A percentile compares a stretch with the other conserved stretches of the same genome.
phyloP scores from a whole-genome alignment of 768 basidiomycete species.

The Collybiopsis luxurians region DNA sequence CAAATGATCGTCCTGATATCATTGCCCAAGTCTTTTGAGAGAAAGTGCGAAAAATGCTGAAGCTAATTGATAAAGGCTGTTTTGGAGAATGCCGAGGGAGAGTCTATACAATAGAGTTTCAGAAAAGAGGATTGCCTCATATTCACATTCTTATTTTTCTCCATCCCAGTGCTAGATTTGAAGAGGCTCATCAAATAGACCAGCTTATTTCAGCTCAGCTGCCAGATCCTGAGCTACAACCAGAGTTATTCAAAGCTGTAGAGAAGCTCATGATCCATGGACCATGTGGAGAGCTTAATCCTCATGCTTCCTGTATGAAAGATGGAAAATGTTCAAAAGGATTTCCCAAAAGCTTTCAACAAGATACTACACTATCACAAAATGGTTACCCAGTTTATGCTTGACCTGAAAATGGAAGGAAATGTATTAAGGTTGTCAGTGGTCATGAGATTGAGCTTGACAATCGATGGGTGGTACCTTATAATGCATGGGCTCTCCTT shows the following conservation, averaged over 20 bases:
- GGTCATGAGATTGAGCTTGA: constrained; percentile 16
- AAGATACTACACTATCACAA: constrained; percentile 15
- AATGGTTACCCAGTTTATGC: constrained; percentile 23
- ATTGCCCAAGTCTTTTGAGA: constrained; percentile 43
- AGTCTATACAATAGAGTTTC: constrained; percentile 55
- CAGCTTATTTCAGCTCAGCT: constrained; percentile 32
- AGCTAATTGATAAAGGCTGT: constrained; percentile 33
- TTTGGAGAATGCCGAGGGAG: constrained; percentile 40
- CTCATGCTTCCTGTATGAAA: constrained; percentile 31
- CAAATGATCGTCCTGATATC: constrained; percentile 40
- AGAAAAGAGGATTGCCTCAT: constrained; percentile 53
- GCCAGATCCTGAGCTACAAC: constrained; percentile 31
- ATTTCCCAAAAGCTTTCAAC: constrained; percentile 28
- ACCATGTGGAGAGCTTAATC: constrained; percentile 26
- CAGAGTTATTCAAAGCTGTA: constrained; percentile 30
- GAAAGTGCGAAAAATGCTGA: constrained; percentile 37
- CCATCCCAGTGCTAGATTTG: constrained; percentile 23
- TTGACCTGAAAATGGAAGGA: constrained; percentile 28
- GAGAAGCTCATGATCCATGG: constrained; percentile 40
- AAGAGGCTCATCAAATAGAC: constrained; percentile 28
- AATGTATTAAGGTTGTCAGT: constrained; percentile 17
- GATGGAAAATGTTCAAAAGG: constrained; percentile 27
- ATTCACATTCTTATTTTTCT: constrained; percentile 48
- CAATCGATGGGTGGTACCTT: constrained; percentile 43
- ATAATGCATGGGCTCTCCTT: constrained; percentile 30